These are phyloP conservation scores for Puccinia horiana DNA, from an alignment of 1,284 basidiomycete genomes.

Conservation along the genomic window DNA sequence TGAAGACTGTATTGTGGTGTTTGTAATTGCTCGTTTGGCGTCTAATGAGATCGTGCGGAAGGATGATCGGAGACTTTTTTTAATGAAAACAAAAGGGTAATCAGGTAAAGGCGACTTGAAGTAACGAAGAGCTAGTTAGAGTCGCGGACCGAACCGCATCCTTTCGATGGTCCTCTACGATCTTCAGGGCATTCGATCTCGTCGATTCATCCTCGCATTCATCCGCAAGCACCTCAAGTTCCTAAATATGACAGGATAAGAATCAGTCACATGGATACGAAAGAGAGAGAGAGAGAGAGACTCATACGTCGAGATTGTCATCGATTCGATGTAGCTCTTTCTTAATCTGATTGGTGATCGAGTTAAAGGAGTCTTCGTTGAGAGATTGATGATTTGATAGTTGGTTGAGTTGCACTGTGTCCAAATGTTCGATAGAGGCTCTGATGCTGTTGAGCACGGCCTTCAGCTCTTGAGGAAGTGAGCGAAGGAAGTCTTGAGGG, in stretches of 20 bases:
- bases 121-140: not conserved
- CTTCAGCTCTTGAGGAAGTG: conserved; percentile 24
- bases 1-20: not conserved
- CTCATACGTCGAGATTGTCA: conserved; percentile 31
- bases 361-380: conserved; percentile 10
- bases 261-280: not conserved
- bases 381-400: not conserved
- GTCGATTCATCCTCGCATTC: conserved; percentile 39
- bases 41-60: conserved; percentile 42
- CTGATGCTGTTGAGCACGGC: conserved; percentile 9
- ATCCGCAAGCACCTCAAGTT: conserved; percentile 34
- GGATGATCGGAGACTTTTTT: conserved; percentile 17
- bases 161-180: conserved; percentile 23
- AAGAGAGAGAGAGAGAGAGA: not conserved
- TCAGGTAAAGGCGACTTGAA: not conserved
- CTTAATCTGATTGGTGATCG: conserved; percentile 8
- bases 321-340: conserved; percentile 18
- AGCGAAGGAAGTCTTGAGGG: not conserved
- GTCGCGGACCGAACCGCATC: not conserved
- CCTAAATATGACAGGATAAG: not conserved
- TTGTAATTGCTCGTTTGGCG: conserved; percentile 21
- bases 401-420: not conserved
- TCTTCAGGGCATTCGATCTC: conserved; percentile 18
- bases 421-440: conserved; percentile 12
- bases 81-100: not conserved